Conservation (phyloP, 2,329 filamentous ascomycete genomes). For the Colletotrichum melonis region DNA sequence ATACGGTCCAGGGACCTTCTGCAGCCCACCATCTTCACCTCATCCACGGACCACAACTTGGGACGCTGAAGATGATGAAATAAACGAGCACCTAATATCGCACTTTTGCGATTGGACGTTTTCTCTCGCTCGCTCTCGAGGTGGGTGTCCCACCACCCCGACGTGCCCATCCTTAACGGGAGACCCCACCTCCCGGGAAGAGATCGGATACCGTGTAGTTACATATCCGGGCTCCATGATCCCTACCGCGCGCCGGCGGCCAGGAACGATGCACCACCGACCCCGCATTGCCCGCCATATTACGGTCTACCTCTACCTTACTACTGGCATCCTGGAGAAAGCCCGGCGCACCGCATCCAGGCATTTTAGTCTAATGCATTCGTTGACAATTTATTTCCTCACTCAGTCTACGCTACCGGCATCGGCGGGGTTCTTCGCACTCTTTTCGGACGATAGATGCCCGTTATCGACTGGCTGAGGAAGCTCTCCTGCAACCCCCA, state of each 20-base stretch:
- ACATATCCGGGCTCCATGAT: slow-evolving; percentile 17
- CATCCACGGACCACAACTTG: not conserved
- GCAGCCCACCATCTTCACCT: too few relatives aligned
- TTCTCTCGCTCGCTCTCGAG: too few relatives aligned
- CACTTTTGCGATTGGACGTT: not conserved
- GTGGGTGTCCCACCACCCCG: too few relatives aligned
- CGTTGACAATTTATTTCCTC: slow-evolving; percentile 25
- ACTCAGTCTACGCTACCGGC: not conserved
- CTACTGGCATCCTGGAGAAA: not conserved
- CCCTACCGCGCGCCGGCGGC: slow-evolving; percentile 15
- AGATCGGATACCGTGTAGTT: slow-evolving; percentile 24
- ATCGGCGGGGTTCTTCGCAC: not conserved
- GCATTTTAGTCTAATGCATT: slow-evolving; percentile 13
- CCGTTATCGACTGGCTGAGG: not conserved
- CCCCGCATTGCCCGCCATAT: not conserved
- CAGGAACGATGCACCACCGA: not conserved
- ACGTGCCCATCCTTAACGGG: not conserved
- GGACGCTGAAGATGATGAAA: not conserved
- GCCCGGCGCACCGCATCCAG: too few relatives aligned
- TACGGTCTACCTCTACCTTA: not conserved
- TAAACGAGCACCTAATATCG: not conserved
- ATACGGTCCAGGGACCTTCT: not conserved
- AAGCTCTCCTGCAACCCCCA: not conserved
- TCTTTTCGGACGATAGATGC: not conserved
- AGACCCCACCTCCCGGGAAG: not conserved